phyloP scores from a whole-genome alignment of 768 basidiomycete genomes.

The Pleurotus ostreatus region DNA sequence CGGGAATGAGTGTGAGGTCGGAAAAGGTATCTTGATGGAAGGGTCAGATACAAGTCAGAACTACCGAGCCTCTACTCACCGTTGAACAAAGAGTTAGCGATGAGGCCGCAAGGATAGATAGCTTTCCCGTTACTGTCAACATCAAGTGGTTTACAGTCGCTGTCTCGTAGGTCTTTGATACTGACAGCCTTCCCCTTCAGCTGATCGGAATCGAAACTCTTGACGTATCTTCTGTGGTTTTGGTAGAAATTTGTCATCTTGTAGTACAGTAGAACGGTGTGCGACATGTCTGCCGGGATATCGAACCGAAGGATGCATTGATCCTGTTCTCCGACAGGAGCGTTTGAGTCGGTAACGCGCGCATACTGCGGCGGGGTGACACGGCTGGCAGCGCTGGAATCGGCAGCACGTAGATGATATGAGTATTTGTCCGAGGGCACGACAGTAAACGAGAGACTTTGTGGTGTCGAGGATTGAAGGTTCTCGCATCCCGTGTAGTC shows the following conservation, averaged over 20 bases:
- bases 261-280: constrained; percentile 90
- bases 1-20: constrained; percentile 50
- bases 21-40: constrained; percentile 68
- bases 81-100: constrained; percentile 97
- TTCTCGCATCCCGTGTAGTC: constrained; percentile 94
- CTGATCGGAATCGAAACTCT: constrained; percentile 83
- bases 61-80: constrained; percentile 37
- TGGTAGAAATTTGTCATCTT: constrained; percentile 96
- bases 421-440: constrained; percentile 66
- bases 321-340: constrained; percentile 21
- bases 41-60: not conserved
- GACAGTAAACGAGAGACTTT: constrained; percentile 35
- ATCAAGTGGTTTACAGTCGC: constrained; percentile 91
- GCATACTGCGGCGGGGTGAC: constrained; percentile 68
- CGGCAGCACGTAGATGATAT: constrained; percentile 57
- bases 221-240: constrained; percentile 97
- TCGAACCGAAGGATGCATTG: constrained; percentile 83
- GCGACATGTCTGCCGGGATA: constrained; percentile 69
- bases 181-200: constrained; percentile 69
- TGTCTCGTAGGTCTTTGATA: constrained; percentile 43
- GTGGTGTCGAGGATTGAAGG: constrained; percentile 38
- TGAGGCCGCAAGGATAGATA: constrained; percentile 94
- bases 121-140: constrained; percentile 40
- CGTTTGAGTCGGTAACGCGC: constrained; percentile 58
- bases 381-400: constrained; percentile 47